Evolutionary conservation across 108 stramenopile species (phyloP).

Genomic region (Nannochloropsis oceanica): DNA sequence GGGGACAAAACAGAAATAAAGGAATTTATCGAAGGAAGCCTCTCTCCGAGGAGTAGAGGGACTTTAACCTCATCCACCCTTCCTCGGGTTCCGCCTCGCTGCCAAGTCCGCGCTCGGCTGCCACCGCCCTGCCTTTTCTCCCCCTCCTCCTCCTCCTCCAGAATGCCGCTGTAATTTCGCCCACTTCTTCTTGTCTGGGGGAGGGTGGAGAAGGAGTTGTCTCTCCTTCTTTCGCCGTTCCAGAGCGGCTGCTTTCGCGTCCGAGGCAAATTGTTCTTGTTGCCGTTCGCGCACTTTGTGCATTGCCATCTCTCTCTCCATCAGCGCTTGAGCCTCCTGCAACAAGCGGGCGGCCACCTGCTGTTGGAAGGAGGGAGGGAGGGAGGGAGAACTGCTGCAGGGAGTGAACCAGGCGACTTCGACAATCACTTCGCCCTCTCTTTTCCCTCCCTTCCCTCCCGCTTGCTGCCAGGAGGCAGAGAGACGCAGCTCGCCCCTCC

Average conservation of each 20-base stretch:
- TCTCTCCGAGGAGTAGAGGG: neutral
- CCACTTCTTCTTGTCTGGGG: neutral
- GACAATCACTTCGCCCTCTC: neutral
- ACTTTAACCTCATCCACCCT: neutral
- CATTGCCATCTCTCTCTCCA: neutral
- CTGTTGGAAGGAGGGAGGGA: neutral
- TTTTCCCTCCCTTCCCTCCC: neutral
- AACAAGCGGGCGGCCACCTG: neutral
- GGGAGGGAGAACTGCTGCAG: neutral
- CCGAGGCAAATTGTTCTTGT: neutral
- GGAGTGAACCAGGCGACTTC: neutral
- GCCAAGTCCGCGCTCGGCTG: neutral
- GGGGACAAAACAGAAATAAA: no score
- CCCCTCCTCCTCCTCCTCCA: neutral
- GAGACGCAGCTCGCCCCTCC: neutral
- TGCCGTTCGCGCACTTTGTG: neutral
- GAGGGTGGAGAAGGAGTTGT: neutral
- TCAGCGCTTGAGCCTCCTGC: neutral
- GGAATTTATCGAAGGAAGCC: no score
- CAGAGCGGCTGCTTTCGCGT: neutral
- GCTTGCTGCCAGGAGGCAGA: neutral
- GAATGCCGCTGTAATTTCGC: neutral
- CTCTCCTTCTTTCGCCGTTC: neutral
- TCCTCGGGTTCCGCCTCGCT: neutral
- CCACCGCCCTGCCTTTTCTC: neutral